phyloP scores from a whole-genome alignment of 1,139 yeast genomes.

The Magnusiomyces ingens region DNA sequence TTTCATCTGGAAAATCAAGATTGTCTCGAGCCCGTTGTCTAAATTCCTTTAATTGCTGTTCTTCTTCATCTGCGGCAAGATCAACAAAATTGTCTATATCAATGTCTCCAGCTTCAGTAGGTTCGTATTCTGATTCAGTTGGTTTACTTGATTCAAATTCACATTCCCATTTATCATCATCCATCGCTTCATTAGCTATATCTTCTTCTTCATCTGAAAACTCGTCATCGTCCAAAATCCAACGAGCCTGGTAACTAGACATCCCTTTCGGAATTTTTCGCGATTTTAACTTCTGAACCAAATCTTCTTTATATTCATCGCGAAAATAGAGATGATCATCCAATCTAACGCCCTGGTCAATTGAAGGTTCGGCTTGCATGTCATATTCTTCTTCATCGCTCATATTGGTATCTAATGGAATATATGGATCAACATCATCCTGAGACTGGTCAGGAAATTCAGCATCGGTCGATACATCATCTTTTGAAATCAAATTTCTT shows the following conservation, averaged over 20 bases:
- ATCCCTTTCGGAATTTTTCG: constrained; percentile 72
- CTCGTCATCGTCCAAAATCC: constrained; percentile 65
- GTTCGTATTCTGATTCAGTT: constrained; percentile 28
- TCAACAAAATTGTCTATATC: constrained; percentile 63
- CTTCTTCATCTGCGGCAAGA: constrained; percentile 75
- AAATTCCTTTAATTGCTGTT: constrained; percentile 62
- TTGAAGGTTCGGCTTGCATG: constrained; percentile 32
- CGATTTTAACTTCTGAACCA: constrained; percentile 25
- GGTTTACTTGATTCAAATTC: constrained; percentile 33
- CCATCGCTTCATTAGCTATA: constrained; percentile 19
- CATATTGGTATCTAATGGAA: constrained; percentile 51
- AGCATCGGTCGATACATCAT: constrained; percentile 29
- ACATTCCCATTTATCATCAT: constrained; percentile 43
- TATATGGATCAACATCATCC: constrained; percentile 62
- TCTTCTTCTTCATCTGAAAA: constrained; percentile 38
- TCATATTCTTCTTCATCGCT: constrained; percentile 40
- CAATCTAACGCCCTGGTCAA: constrained; percentile 53
- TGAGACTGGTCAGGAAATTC: constrained; percentile 45
- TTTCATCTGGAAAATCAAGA: constrained; percentile 90
- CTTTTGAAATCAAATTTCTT: constrained; percentile 30
- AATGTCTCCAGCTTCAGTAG: constrained; percentile 43
- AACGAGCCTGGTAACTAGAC: constrained; percentile 88
- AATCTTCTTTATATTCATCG: constrained; percentile 37
- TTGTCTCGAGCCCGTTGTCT: constrained; percentile 74
- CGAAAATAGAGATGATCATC: constrained; percentile 62